A percentile compares a stretch with the other conserved stretches of the same genome.
These are phyloP conservation scores for Leptographium radiaticola DNA, from an alignment of 2,329 filamentous ascomycete genomes.

Conservation along the genomic window DNA sequence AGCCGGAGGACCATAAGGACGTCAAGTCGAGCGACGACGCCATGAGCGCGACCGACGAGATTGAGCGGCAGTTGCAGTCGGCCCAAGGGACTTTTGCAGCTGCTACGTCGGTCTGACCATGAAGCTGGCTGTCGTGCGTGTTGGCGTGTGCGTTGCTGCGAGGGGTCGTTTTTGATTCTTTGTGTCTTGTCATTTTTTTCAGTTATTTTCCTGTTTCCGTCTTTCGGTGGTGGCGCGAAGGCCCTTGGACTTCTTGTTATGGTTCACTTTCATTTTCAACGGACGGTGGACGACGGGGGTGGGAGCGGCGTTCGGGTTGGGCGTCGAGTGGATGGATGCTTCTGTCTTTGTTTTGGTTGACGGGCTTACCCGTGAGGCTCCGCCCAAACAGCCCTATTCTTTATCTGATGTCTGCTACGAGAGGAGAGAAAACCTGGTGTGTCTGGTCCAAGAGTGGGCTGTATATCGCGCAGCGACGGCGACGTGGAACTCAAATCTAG, in stretches of 20 bases:
- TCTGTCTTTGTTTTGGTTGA: not conserved
- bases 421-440: not conserved
- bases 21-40: constrained; percentile 25
- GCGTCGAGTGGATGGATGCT: not conserved
- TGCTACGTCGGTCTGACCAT: not conserved
- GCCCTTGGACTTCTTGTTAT: not conserved
- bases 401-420: not conserved
- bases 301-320: not conserved
- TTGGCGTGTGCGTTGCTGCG: not conserved
- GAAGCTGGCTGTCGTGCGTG: not conserved
- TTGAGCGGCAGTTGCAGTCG: constrained; percentile 38
- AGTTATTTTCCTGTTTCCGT: not conserved
- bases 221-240: not conserved
- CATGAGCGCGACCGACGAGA: constrained; percentile 35
- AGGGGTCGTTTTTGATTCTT: not conserved
- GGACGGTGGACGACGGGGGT: not conserved
- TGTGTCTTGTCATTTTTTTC: not conserved
- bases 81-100: constrained; percentile 7
- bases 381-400: not conserved
- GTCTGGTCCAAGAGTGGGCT: no score
- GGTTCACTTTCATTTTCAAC: not conserved
- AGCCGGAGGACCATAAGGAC: constrained; percentile 3
- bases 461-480: no score
- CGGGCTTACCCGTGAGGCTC: not conserved
- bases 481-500: no score